Evolutionary conservation across 352 stramenopile species (phyloP), one percentile per base, ranked within the genome.

Genomic region (Phytophthora tentaculata): DNA sequence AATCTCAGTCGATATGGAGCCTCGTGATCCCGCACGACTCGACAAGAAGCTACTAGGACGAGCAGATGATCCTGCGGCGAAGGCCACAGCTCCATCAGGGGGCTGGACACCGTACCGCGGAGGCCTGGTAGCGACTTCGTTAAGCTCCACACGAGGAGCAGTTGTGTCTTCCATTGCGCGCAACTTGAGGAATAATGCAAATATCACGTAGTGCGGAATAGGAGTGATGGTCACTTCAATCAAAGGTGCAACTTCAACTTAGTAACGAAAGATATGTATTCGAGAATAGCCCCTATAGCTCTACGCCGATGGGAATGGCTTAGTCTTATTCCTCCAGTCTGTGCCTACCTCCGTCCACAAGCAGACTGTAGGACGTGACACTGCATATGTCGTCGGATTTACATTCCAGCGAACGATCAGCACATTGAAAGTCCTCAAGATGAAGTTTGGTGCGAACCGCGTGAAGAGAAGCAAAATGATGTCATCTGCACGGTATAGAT

Each of bases 211-310:
- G 24, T 63, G 64, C 55, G 47, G 19, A 49, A 22, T 13, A 67
- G 66, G 67, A 84, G 56, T 84, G 76, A 81, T 81, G 66, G 64
- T 80, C 63, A 69, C 55, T 80, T 73, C 73, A 77, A 57, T 16
- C 19, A 32, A 12, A 17, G 13, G 12, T 16, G 16, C 32, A 56
- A 81, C 72, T 64, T 76, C 61, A 67, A 67, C 67, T 73, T 70
- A 10, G 35, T 22, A 39, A 51, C 26, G 43, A 56, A 73, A 51
- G n/a, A 3, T 58, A 52, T 54, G 56, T 49, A 24, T 19, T 41
- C 28, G 14, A 43, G 72, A 75, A 17, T 16, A 16, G 32, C 2
- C 32, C 32, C 32, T 39, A 39, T 39, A 39, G 32, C 32, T 39
- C n/a, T 48, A 48, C 16, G 67, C 71, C 17, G 71, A 79, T 16